Conservation (phyloP, 225 moss, liverwort and hornwort species). For the Pseudisothecium myosuroides region DNA sequence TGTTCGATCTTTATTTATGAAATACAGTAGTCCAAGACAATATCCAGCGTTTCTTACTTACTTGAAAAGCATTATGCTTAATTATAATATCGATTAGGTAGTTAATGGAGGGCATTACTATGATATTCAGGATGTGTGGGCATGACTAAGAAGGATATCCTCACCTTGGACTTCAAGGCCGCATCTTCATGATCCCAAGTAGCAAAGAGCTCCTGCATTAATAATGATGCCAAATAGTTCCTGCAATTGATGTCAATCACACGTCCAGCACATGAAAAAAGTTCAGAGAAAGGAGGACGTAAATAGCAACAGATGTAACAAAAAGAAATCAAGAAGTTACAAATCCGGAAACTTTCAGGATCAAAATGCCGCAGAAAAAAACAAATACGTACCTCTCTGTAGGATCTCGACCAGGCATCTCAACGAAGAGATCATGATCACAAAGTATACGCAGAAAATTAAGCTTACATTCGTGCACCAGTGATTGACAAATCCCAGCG, state of each 20-base stretch:
- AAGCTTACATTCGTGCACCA: conserved; percentile 92
- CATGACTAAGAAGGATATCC: not conserved
- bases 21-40: not conserved
- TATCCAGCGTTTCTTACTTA: not conserved
- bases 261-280: not conserved
- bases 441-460: conserved; percentile 84
- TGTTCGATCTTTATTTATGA: not conserved
- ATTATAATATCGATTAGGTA: not conserved
- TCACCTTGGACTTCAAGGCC: conserved; percentile 72
- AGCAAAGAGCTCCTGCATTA: conserved; percentile 87
- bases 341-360: not conserved
- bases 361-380: not conserved
- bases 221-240: conserved; percentile 90
- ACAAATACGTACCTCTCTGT: conserved; percentile 56
- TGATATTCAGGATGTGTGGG: not conserved
- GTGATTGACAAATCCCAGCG: conserved; percentile 76
- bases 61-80: not conserved
- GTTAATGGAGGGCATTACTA: not conserved
- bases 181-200: conserved; percentile 95
- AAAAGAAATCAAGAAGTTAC: not conserved
- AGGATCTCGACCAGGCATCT: conserved; percentile 97
- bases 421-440: conserved; percentile 95
- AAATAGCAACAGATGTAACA: not conserved
- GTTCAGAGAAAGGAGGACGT: not conserved
- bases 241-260: conserved; percentile 19